A percentile compares a stretch with the other conserved stretches of the same genome.
Evolutionary conservation across 352 stramenopile genomes (phyloP).

Genomic region (Phytophthora litchii): DNA sequence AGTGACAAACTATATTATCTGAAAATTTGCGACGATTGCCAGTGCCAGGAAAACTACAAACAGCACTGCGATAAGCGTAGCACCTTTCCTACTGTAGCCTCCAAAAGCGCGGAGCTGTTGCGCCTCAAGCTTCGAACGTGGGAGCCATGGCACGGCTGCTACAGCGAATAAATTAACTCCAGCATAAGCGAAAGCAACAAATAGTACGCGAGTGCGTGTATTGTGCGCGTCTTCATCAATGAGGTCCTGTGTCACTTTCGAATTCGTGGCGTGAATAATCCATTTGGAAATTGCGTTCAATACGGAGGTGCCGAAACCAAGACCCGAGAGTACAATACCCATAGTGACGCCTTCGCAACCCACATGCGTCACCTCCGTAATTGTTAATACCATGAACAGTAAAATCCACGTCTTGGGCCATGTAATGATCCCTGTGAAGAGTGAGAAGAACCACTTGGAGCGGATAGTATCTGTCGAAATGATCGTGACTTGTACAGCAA

Average conservation of each 20-base stretch:
- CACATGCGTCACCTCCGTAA: constrained; percentile 59
- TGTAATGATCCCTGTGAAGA: constrained; percentile 33
- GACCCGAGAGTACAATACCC: constrained; percentile 53
- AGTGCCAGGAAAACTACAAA: constrained; percentile 42
- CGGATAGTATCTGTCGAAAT: constrained; percentile 45
- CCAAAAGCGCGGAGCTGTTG: constrained; percentile 49
- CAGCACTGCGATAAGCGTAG: constrained; percentile 27
- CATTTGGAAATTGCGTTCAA: constrained; percentile 31
- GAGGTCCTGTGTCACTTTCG: constrained; percentile 22
- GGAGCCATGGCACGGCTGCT: constrained; percentile 34
- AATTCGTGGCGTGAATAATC: constrained; percentile 36
- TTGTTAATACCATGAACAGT: constrained; percentile 46
- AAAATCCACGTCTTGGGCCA: constrained; percentile 48
- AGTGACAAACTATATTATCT: constrained; percentile 10
- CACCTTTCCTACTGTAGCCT: constrained; percentile 36
- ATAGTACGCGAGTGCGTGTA: constrained; percentile 35
- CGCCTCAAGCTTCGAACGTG: constrained; percentile 44
- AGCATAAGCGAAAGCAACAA: constrained; percentile 23
- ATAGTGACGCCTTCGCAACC: constrained; percentile 61
- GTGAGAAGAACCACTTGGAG: constrained; percentile 48
- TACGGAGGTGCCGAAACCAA: constrained; percentile 40
- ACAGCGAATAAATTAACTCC: constrained; percentile 37
- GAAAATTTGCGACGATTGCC: constrained; percentile 40
- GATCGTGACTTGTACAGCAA: constrained; percentile 37
- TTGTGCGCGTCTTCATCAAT: constrained; percentile 31